Evolutionary conservation across 192 early-diverging fungal species (phyloP).

Genomic region (Cetraspora pellucida): DNA sequence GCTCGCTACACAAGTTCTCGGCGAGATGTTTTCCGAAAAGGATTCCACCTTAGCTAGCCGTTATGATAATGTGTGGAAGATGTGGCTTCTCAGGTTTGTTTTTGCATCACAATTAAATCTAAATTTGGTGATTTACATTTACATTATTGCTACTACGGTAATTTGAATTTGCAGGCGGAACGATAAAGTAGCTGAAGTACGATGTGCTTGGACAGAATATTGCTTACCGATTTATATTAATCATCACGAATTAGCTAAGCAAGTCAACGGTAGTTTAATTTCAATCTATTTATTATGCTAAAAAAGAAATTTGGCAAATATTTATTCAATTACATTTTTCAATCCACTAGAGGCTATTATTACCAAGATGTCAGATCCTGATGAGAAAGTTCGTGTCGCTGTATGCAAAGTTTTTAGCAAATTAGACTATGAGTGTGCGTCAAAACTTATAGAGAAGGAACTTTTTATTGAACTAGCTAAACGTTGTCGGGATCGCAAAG

Average conservation of each 20-base stretch:
- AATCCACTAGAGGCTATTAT: constrained; percentile 54
- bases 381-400: constrained; percentile 86
- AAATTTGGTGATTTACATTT: no score
- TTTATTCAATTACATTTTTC: neutral
- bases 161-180: constrained; percentile 49
- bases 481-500: constrained; percentile 90
- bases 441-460: constrained; percentile 58
- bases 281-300: neutral
- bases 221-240: constrained; percentile 62
- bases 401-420: constrained; percentile 69
- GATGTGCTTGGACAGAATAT: constrained; percentile 76
- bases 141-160: neutral
- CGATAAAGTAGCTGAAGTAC: constrained; percentile 72
- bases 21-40: constrained; percentile 86
- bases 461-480: constrained; percentile 65
- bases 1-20: constrained; percentile 76
- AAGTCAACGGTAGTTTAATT: constrained; percentile 63
- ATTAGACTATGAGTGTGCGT: constrained; percentile 63
- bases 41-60: constrained; percentile 67
- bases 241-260: constrained; percentile 71
- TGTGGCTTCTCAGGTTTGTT: constrained; percentile 76
- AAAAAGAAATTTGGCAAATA: neutral
- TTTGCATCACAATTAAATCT: neutral
- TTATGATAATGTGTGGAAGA: constrained; percentile 82
- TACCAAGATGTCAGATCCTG: constrained; percentile 82